phyloP scores from a whole-genome alignment of 331 rosid genomes.

The Pyrus hybrid region DNA sequence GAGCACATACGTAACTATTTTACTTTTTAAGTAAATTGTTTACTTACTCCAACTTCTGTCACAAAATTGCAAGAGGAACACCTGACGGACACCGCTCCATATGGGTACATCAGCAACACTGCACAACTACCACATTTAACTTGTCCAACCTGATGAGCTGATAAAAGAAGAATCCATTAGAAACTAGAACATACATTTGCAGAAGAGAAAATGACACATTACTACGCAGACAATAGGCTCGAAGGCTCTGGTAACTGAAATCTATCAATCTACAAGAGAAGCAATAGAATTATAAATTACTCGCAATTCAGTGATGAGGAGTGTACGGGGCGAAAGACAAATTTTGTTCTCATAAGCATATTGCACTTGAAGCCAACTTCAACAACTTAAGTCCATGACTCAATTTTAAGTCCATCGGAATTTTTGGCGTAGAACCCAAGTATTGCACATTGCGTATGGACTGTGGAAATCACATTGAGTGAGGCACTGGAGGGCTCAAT shows the following conservation, averaged over 20 bases:
- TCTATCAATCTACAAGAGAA: background rate
- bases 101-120: slow-evolving; percentile 73
- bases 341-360: no score
- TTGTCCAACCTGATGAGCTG: slow-evolving; percentile 83
- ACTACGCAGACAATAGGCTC: background rate
- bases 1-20: background rate
- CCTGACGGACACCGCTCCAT: slow-evolving; percentile 70
- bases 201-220: background rate
- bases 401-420: background rate
- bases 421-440: background rate
- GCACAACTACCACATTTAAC: slow-evolving; percentile 78
- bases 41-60: slow-evolving; percentile 76
- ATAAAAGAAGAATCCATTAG: slow-evolving; percentile 12
- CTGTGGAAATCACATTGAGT: background rate
- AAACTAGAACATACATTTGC: background rate
- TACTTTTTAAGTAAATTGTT: background rate
- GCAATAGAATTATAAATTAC: background rate
- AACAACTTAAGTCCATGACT: background rate
- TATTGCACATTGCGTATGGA: background rate
- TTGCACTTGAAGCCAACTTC: background rate
- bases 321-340: no score
- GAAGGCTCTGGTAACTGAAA: background rate
- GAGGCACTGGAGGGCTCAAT: background rate
- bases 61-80: slow-evolving; percentile 68
- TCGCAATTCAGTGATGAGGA: no score